These are phyloP conservation scores for Suaeda aralocaspica DNA, from an alignment of 148 eudicot genomes.

Conservation along the genomic window DNA sequence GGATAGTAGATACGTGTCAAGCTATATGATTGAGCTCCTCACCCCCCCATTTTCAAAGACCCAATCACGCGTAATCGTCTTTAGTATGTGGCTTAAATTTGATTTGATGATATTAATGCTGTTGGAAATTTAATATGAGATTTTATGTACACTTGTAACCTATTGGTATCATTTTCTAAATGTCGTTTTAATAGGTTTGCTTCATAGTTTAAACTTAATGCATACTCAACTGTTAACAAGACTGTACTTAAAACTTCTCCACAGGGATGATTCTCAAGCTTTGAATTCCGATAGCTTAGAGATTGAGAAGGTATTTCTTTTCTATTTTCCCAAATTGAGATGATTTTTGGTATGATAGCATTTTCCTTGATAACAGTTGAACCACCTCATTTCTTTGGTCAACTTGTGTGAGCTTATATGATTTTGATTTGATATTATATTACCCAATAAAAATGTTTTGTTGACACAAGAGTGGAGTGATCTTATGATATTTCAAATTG, in stretches of 20 bases:
- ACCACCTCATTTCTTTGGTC: neutral
- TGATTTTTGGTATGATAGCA: neutral
- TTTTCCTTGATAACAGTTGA: neutral
- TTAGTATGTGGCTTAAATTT: too few species aligned
- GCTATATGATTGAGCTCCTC: too few species aligned
- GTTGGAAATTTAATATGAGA: too few species aligned
- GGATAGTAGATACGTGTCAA: too few species aligned
- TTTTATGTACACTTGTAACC: too few species aligned
- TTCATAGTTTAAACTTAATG: neutral
- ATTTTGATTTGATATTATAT: neutral
- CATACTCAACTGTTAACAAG: neutral
- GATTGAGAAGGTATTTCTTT: conserved; percentile 28
- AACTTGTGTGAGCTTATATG: neutral
- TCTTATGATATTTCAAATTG: neutral
- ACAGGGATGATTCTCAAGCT: conserved; percentile 27
- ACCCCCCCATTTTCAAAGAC: too few species aligned
- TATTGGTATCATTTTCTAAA: too few species aligned
- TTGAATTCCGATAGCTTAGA: conserved; percentile 12
- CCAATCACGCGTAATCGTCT: too few species aligned
- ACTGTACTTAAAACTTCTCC: conserved; percentile 1
- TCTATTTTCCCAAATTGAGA: neutral
- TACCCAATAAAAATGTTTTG: neutral
- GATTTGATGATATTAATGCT: too few species aligned
- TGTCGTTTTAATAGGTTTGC: neutral
- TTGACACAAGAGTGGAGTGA: neutral